phyloP scores from a whole-genome alignment of 495 filamentous ascomycete genomes.

The Penicillium canescens region DNA sequence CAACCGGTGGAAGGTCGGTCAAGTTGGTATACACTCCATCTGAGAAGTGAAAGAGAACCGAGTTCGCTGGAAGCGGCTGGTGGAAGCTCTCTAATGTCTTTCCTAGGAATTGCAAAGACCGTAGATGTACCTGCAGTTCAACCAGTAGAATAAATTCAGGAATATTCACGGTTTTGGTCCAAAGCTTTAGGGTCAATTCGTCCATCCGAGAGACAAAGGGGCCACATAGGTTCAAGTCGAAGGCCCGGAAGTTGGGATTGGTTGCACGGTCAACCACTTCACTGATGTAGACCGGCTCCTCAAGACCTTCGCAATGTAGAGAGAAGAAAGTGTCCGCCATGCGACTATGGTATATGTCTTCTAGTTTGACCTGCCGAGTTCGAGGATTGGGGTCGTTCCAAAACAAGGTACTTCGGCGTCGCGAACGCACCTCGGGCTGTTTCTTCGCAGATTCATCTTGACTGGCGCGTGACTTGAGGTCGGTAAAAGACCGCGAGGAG shows the following conservation, averaged over 20 bases:
- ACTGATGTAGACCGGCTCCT: slow-evolving; percentile 86
- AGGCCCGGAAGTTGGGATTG: slow-evolving; percentile 88
- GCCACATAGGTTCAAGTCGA: slow-evolving; percentile 73
- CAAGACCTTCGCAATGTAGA: slow-evolving; percentile 64
- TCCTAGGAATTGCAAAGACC: slow-evolving; percentile 77
- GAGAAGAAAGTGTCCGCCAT: slow-evolving; percentile 92
- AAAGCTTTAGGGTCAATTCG: slow-evolving; percentile 68
- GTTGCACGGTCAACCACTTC: slow-evolving; percentile 76
- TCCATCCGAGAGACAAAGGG: slow-evolving; percentile 65
- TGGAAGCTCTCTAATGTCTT: slow-evolving; percentile 69
- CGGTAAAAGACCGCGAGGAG: slow-evolving; percentile 73
- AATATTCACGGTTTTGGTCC: slow-evolving; percentile 63
- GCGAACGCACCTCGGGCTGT: slow-evolving; percentile 32
- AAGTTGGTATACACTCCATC: slow-evolving; percentile 87
- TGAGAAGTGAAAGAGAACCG: slow-evolving; percentile 79
- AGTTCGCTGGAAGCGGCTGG: slow-evolving; percentile 81
- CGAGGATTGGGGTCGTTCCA: slow-evolving; percentile 68
- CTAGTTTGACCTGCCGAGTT: slow-evolving; percentile 71
- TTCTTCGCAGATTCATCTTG: slow-evolving; percentile 24
- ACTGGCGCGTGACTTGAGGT: slow-evolving; percentile 50
- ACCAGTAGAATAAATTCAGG: slow-evolving; percentile 65
- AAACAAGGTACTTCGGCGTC: slow-evolving; percentile 67
- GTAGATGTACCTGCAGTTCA: slow-evolving; percentile 68
- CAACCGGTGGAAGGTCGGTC: slow-evolving; percentile 55
- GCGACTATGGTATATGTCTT: slow-evolving; percentile 66